Conservation (phyloP, 202 grass and related monocot species). For the Zoysia matrella region DNA sequence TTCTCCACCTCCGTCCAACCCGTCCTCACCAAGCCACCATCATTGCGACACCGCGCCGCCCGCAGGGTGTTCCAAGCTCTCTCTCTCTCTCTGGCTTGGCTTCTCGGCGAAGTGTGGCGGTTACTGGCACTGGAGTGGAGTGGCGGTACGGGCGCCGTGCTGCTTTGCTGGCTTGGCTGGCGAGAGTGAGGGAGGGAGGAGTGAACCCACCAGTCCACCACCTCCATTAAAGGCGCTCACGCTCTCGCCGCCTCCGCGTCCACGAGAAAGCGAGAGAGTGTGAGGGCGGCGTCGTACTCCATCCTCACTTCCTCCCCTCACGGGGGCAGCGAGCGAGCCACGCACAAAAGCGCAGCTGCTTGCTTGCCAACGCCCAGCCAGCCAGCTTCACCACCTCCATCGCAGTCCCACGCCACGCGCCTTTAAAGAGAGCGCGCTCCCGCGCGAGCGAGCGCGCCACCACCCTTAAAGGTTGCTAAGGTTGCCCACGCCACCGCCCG, state of each 20-base stretch:
- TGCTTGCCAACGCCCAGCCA: slow-evolving; percentile 35
- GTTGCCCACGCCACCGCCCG: slow-evolving; percentile 28
- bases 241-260: slow-evolving; percentile 38
- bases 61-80: background rate
- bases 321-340: slow-evolving; percentile 57
- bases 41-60: slow-evolving; percentile 56
- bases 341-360: slow-evolving; percentile 23
- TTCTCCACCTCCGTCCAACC: slow-evolving; percentile 62
- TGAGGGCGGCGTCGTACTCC: background rate
- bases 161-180: background rate
- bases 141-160: background rate
- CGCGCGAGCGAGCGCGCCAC: background rate
- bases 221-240: slow-evolving; percentile 85
- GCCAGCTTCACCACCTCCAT: slow-evolving; percentile 30
- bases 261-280: slow-evolving; percentile 58
- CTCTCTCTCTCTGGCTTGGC: slow-evolving; percentile 29
- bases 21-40: slow-evolving; percentile 71
- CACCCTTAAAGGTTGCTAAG: slow-evolving; percentile 49
- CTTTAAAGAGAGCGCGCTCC: slow-evolving; percentile 49
- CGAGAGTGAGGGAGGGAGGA: background rate
- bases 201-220: slow-evolving; percentile 20
- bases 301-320: slow-evolving; percentile 48
- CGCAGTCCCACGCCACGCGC: slow-evolving; percentile 39
- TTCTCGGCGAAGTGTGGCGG: slow-evolving; percentile 64
- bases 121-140: slow-evolving; percentile 40